Percentiles rank a stretch among this genome's conserved stretches.
phyloP scores from a whole-genome alignment of 345 rosid species.

The Excoecaria cochinchinensis region DNA sequence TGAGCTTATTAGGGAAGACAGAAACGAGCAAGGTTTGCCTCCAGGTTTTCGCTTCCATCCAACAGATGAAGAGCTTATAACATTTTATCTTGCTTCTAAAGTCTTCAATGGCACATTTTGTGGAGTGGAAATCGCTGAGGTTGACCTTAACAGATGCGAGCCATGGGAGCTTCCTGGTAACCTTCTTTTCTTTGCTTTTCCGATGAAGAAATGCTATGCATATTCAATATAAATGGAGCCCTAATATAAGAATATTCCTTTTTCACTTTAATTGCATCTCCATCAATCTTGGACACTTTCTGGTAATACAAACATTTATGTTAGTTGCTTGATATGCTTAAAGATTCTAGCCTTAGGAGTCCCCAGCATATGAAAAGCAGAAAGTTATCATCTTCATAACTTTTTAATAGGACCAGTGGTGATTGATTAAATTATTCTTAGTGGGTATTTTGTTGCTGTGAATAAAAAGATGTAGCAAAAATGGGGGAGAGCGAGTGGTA shows the following conservation, averaged over 20 bases:
- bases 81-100: constrained; percentile 86
- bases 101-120: constrained; percentile 68
- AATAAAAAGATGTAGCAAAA: constrained; percentile 56
- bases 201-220: too few species aligned
- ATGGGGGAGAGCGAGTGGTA: constrained; percentile 97
- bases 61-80: constrained; percentile 90
- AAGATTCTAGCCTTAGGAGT: not conserved
- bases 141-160: constrained; percentile 91
- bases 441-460: not conserved
- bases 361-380: too few species aligned
- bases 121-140: constrained; percentile 75
- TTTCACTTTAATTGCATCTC: not conserved
- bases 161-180: constrained; percentile 99
- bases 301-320: too few species aligned
- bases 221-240: too few species aligned
- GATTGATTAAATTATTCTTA: too few species aligned
- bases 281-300: too few species aligned
- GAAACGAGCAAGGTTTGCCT: constrained; percentile 71
- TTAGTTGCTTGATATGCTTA: too few species aligned
- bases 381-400: too few species aligned
- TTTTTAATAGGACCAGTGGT: too few species aligned
- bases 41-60: constrained; percentile 98
- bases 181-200: not conserved
- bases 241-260: not conserved
- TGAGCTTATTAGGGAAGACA: constrained; percentile 64